A percentile compares a stretch with the other conserved stretches of the same genome.
phyloP scores from a whole-genome alignment of 179 eudicot genomes.

The Carnegiea gigantea region DNA sequence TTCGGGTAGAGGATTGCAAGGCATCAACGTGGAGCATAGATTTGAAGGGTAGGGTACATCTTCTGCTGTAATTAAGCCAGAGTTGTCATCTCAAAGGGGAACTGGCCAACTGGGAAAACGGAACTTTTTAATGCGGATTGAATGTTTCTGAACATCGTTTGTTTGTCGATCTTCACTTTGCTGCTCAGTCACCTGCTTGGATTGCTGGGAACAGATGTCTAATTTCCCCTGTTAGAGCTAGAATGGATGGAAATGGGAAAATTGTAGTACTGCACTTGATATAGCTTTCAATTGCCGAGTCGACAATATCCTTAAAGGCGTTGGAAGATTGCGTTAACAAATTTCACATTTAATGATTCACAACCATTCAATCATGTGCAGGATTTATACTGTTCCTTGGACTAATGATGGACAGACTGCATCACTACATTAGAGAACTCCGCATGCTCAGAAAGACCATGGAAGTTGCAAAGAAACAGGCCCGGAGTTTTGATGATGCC shows the following conservation, averaged over 20 bases:
- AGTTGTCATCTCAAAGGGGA: neutral
- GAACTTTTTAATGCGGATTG: neutral
- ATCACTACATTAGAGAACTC: constrained; percentile 46
- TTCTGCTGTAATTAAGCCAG: neutral
- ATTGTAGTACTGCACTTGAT: neutral
- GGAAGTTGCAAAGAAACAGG: constrained; percentile 47
- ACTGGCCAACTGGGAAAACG: neutral
- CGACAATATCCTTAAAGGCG: neutral
- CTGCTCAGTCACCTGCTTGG: neutral
- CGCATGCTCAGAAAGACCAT: constrained; percentile 44
- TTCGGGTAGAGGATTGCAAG: no score
- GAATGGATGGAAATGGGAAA: neutral
- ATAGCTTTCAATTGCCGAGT: neutral
- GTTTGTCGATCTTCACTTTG: neutral
- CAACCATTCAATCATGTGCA: constrained; percentile 22
- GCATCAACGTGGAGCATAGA: no score
- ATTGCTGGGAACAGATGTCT: neutral
- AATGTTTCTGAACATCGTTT: neutral
- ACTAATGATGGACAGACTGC: constrained; percentile 47
- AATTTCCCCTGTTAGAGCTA: neutral
- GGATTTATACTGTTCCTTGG: constrained; percentile 51
- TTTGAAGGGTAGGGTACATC: no score
- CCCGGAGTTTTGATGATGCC: constrained; percentile 37
- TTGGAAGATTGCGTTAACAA: neutral
- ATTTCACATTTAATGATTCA: neutral